A percentile compares a stretch with the other conserved stretches of the same genome.
Evolutionary conservation across 2,329 filamentous ascomycete genomes (phyloP).

Genomic region (Fusarium anthophilum): DNA sequence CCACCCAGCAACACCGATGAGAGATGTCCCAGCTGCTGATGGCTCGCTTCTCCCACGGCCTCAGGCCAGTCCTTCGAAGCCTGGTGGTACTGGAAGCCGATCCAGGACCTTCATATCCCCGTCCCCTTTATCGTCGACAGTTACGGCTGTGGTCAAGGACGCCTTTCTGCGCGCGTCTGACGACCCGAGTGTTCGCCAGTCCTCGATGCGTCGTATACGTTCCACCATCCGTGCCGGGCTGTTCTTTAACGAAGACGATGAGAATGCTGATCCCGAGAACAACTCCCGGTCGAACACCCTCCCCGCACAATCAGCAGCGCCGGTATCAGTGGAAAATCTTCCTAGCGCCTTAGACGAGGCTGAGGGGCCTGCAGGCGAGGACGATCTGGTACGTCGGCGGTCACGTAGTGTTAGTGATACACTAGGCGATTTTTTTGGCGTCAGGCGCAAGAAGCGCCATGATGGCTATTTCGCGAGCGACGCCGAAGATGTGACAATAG

Average conservation of each 20-base stretch:
- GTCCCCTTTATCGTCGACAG: slow-evolving; percentile 67
- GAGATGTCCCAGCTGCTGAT: slow-evolving; percentile 43
- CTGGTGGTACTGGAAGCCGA: slow-evolving; percentile 40
- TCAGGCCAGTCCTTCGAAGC: slow-evolving; percentile 42
- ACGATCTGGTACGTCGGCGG: slow-evolving; percentile 41
- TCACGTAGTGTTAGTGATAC: slow-evolving; percentile 55
- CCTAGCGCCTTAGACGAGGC: slow-evolving; percentile 32
- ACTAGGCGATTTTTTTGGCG: slow-evolving; percentile 52
- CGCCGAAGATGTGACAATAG: slow-evolving; percentile 32
- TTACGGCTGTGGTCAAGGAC: slow-evolving; percentile 67
- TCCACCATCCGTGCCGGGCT: slow-evolving; percentile 63
- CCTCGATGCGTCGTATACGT: slow-evolving; percentile 58
- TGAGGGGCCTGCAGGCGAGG: slow-evolving; percentile 16
- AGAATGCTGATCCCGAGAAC: slow-evolving; percentile 36
- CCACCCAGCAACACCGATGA: slow-evolving; percentile 46
- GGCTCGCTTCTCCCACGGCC: slow-evolving; percentile 44
- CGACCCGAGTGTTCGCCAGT: slow-evolving; percentile 50
- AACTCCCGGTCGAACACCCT: slow-evolving; percentile 21
- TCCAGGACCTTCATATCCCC: slow-evolving; percentile 65
- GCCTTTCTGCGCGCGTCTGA: slow-evolving; percentile 60
- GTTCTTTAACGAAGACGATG: slow-evolving; percentile 60
- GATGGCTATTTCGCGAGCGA: slow-evolving; percentile 35
- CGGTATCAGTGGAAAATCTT: slow-evolving; percentile 42
- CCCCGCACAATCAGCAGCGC: slow-evolving; percentile 29
- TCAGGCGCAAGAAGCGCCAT: slow-evolving; percentile 46